phyloP scores from a whole-genome alignment of 495 filamentous ascomycete genomes.

The Aspergillus haitiensis region DNA sequence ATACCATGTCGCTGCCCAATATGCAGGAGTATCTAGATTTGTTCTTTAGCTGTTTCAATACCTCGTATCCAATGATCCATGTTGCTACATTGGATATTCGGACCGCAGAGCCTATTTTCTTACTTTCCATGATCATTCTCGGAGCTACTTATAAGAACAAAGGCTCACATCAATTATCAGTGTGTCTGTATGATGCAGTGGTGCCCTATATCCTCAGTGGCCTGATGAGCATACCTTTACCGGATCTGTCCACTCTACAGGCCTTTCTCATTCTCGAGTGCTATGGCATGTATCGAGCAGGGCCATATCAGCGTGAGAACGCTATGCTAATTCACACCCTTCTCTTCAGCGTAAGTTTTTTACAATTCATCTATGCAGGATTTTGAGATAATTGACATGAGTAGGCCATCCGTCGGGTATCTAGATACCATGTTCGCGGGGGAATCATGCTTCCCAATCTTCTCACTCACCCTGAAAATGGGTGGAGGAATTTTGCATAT shows the following conservation, averaged over 20 bases:
- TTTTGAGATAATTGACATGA: neutral
- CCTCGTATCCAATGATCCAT: conserved; percentile 1
- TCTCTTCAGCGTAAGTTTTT: neutral
- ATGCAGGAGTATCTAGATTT: neutral
- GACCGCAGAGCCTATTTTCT: neutral
- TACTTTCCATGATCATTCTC: neutral
- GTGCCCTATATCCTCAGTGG: conserved; percentile 1
- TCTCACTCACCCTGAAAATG: neutral
- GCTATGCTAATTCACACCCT: neutral
- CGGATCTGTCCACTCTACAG: too few species aligned
- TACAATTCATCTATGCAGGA: too few species aligned
- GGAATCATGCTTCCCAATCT: neutral
- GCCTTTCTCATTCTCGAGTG: too few species aligned
- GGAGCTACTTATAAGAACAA: neutral
- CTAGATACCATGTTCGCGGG: neutral
- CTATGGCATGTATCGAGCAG: neutral
- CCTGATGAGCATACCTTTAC: neutral
- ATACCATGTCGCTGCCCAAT: neutral
- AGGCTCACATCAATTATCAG: neutral
- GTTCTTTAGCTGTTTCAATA: neutral
- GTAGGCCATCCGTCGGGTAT: neutral
- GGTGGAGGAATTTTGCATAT: neutral
- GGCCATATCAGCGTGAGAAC: neutral
- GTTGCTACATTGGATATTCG: neutral
- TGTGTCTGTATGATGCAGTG: neutral